Percentiles rank a stretch among this genome's conserved stretches.
These are phyloP conservation scores for Sanghuangporus weigelae DNA, from an alignment of 1,284 basidiomycete species.

Conservation along the genomic window DNA sequence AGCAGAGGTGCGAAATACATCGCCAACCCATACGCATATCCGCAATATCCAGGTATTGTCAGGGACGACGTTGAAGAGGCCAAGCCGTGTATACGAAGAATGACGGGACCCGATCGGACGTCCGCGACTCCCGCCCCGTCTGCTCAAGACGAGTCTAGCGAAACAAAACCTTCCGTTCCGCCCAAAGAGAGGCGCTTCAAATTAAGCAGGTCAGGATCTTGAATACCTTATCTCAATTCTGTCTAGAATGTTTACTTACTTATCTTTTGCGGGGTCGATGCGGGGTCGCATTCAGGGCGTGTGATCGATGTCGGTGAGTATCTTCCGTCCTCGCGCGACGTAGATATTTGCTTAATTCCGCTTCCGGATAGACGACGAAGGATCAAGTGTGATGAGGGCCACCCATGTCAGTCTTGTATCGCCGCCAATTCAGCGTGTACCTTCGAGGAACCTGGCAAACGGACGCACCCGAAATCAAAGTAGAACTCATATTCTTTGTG, in stretches of 20 bases:
- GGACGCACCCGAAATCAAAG: conserved; percentile 80
- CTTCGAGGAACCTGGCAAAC: conserved; percentile 79
- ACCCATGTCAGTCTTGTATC: conserved; percentile 78
- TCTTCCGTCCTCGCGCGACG: conserved; percentile 5
- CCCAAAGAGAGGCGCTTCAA: conserved; percentile 77
- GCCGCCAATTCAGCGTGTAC: conserved; percentile 74
- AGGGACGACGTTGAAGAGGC: neutral
- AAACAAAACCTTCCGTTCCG: conserved; percentile 9
- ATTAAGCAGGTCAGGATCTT: conserved; percentile 59
- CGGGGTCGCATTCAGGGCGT: conserved; percentile 47
- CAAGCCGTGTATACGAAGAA: neutral
- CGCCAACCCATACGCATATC: neutral
- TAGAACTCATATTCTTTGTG: conserved; percentile 30
- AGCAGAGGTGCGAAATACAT: neutral
- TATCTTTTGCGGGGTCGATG: neutral
- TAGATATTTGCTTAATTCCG: conserved; percentile 1
- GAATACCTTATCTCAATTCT: conserved; percentile 17
- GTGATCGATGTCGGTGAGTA: conserved; percentile 76
- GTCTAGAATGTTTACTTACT: neutral
- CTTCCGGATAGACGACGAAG: conserved; percentile 52
- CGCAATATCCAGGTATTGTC: neutral
- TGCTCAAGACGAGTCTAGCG: conserved; percentile 3
- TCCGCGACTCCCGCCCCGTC: neutral
- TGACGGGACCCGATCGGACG: neutral
- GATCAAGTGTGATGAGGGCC: conserved; percentile 81